Base-by-base conservation (phyloP, 1,139 yeast genomes). In the Meyerozyma athensensis region DNA sequence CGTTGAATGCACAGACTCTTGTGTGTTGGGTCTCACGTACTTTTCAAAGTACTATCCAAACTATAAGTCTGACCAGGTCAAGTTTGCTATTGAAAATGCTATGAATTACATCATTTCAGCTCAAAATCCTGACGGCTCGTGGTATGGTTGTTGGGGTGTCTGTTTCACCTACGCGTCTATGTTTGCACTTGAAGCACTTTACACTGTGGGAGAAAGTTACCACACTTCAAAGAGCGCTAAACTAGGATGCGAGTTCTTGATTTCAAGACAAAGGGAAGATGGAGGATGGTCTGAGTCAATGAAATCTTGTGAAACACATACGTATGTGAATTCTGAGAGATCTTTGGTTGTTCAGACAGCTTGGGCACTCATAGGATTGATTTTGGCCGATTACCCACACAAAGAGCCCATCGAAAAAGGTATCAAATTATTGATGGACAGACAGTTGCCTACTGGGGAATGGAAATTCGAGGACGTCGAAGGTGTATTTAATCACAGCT, bases 131-230 rank as follows among this genome's bases (percentile, higher is more conserved):
- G 96, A 92, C 57, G 99, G 99, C 0, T 81, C 96, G 7, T 94
- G 98, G 97, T 94, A 90, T 57, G 99, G 99, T 1, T 81, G 90
- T 32, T 94, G 99, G 99, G 99, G 98, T 32, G 83, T 94, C 8
- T 94, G 99, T 55, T 89, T 75, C 56, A 86, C 97, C 0, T 94
- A 94, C 61, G 97, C 98, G 0, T 85, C 92, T 1, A 94, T 94
- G 98, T 94, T 94, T 74, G 98, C 99, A 0, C 63, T 92, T 22
- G 99, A 94, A 52, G 97, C 98, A 0, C 68, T 92, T 37, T 67
- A 77, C 30, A 76, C 94, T 3, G 82, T 83, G 19, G 86, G 83
- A 1, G 72, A 73, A 43, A 65, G 58, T 2, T 92, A 87, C 54
- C 55, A 52, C 2, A 86, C 82, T 50, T 78, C 83, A 26, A 74